Evolutionary conservation across 139 green algal species (phyloP), one percentile per base, ranked within the genome.

Genomic region (Raphidocelis subcapitata): DNA sequence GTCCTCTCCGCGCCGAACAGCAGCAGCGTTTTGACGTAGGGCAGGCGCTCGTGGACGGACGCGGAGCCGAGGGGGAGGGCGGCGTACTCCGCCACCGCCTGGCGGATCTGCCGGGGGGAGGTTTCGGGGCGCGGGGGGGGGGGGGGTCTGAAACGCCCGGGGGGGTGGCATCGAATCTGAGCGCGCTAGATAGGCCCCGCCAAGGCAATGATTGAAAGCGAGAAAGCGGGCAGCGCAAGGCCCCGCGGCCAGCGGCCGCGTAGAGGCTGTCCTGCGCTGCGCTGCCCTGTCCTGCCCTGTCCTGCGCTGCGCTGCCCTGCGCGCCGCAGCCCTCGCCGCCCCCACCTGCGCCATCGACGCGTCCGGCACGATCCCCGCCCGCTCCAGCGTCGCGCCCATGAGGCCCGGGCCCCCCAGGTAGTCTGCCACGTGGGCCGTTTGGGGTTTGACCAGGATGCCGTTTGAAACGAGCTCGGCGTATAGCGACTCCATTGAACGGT

Each of bases 381-480:
- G 81, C 69, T 86, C 77, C 41, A 86, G 69, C n/a, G 74, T 83
- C n/a, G 80, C 41, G 1, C 79, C 85, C 69, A 89, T 70, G 62
- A 77, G 87, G 64, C 73, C 81, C 73, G 72, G 68, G 1, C 69
- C 72, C 2, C 87, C 90, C n/a, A 93, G 64, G 71, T 88, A 93
- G 62, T 90, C 84, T 33, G 41, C 60, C 31, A 96, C 37, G 20
- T 76, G 79, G 32, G 72, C 54, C n/a, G 81, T 51, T 0, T 83
- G 83, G 65, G 69, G 84, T 21, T 69, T 66, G 74, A 81, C 67
- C 57, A 96, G 67, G 65, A 97, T 88, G 65, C 85, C 85, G 28
- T 89, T 86, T 29, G 60, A 73, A 2, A 92, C 91, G 46, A 98
- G 87, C 90, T 97, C 92, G 36, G 87, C 85, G 71, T 92, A 97